These are phyloP conservation scores for Rhodotorula sp. DNA, from an alignment of 1,284 basidiomycete species.

Conservation along the genomic window DNA sequence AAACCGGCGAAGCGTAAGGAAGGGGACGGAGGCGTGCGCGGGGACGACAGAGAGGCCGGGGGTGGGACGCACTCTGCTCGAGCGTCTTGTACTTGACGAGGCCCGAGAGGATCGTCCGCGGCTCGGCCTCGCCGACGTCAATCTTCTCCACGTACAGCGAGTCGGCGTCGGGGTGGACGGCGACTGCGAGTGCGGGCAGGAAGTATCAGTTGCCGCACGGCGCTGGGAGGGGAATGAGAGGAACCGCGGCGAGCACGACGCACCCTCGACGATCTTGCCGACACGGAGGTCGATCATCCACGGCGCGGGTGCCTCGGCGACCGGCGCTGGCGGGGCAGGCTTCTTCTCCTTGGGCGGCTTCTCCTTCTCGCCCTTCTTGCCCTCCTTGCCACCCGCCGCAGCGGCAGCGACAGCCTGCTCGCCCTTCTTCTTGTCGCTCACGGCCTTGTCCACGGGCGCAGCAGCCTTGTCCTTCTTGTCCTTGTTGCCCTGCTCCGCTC, in stretches of 20 bases:
- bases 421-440: conserved; percentile 55
- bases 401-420: conserved; percentile 41
- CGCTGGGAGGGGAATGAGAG: conserved; percentile 13
- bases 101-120: conserved; percentile 90
- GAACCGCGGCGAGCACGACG: conserved; percentile 45
- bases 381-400: conserved; percentile 20
- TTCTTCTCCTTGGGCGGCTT: conserved; percentile 51
- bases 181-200: conserved; percentile 62
- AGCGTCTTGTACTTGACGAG: conserved; percentile 93
- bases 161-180: conserved; percentile 77
- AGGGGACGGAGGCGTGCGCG: no score
- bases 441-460: conserved; percentile 51
- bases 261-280: conserved; percentile 76
- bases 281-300: conserved; percentile 94
- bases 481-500: conserved; percentile 53
- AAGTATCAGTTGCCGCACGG: not conserved
- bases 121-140: conserved; percentile 88
- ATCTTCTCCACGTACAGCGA: conserved; percentile 67
- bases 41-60: not conserved
- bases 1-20: not conserved
- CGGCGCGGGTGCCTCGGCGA: conserved; percentile 58
- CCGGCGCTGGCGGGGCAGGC: conserved; percentile 45
- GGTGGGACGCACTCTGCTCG: conserved; percentile 59
- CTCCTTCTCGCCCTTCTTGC: conserved; percentile 52
- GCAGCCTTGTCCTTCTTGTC: conserved; percentile 52